Evolutionary conservation across 2,329 filamentous ascomycete species (phyloP).

Genomic region (Xylariaceae sp.): DNA sequence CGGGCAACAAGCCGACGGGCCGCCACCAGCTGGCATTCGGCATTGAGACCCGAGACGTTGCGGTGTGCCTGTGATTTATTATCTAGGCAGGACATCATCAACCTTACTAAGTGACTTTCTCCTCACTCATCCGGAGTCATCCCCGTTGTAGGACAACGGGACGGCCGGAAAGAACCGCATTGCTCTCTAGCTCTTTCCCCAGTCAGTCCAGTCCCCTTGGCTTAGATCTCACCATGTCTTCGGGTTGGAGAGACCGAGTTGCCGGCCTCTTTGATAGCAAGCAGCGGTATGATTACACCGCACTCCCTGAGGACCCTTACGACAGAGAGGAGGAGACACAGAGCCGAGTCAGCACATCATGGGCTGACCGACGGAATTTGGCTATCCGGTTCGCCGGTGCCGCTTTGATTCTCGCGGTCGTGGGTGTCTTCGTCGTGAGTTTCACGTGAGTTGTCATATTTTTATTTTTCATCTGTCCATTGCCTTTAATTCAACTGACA

Average conservation of each 20-base stretch:
- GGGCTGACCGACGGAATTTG: conserved; percentile 20
- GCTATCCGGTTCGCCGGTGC: conserved; percentile 19
- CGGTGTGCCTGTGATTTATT: too few relatives aligned
- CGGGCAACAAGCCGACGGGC: background rate
- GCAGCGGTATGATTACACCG: conserved; percentile 22
- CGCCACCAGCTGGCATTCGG: conserved; percentile 5
- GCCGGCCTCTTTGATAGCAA: conserved; percentile 12
- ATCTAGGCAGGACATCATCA: too few relatives aligned
- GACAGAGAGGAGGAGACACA: conserved; percentile 10
- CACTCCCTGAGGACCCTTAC: conserved; percentile 21
- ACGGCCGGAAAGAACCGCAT: too few relatives aligned
- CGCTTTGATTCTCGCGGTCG: conserved; percentile 19
- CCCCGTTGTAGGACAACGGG: too few relatives aligned
- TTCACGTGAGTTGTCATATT: conserved; percentile 22
- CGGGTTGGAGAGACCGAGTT: conserved; percentile 20
- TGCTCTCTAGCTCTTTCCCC: too few relatives aligned
- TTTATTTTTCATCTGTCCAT: background rate
- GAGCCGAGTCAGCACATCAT: conserved; percentile 11
- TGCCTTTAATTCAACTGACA: background rate
- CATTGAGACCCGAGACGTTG: conserved; percentile 1
- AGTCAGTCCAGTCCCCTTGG: background rate
- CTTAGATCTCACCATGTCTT: conserved; percentile 20
- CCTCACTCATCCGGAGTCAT: too few relatives aligned
- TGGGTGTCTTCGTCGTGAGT: conserved; percentile 20
- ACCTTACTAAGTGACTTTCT: too few relatives aligned